phyloP scores from a whole-genome alignment of 768 basidiomycete species.

The Pleurotus citrinopileatus region DNA sequence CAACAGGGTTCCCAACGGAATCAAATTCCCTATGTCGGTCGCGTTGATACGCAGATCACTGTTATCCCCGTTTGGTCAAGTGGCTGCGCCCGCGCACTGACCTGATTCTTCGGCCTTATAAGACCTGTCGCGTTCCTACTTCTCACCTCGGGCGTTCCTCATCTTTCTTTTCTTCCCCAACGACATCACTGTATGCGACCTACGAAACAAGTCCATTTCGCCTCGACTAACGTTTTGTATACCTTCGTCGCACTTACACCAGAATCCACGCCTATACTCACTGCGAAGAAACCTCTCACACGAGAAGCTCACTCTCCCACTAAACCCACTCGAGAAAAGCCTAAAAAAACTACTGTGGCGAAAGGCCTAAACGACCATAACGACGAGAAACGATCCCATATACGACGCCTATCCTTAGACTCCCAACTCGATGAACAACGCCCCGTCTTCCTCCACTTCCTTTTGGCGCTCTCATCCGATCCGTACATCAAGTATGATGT shows the following conservation, averaged over 20 bases:
- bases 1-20: not conserved
- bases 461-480: not conserved
- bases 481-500: slow-evolving; percentile 7
- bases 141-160: not conserved
- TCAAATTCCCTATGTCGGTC: not conserved
- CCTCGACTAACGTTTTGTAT: slow-evolving; percentile 4
- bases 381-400: not conserved
- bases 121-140: not conserved
- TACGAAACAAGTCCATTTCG: slow-evolving; percentile 8
- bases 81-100: not conserved
- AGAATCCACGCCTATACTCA: slow-evolving; percentile 2
- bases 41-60: not conserved
- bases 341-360: not conserved
- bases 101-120: not conserved
- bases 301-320: not conserved
- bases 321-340: not conserved
- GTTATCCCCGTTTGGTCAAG: not conserved
- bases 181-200: slow-evolving; percentile 3
- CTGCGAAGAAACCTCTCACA: not conserved
- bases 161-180: not conserved
- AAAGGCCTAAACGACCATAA: not conserved
- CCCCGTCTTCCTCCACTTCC: slow-evolving; percentile 3
- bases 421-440: slow-evolving; percentile 5
- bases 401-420: slow-evolving; percentile 7
- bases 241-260: slow-evolving; percentile 2